A percentile compares a stretch with the other conserved stretches of the same genome.
phyloP scores from a whole-genome alignment of 2,329 filamentous ascomycete genomes.

The Reticulascus tulasneorum region DNA sequence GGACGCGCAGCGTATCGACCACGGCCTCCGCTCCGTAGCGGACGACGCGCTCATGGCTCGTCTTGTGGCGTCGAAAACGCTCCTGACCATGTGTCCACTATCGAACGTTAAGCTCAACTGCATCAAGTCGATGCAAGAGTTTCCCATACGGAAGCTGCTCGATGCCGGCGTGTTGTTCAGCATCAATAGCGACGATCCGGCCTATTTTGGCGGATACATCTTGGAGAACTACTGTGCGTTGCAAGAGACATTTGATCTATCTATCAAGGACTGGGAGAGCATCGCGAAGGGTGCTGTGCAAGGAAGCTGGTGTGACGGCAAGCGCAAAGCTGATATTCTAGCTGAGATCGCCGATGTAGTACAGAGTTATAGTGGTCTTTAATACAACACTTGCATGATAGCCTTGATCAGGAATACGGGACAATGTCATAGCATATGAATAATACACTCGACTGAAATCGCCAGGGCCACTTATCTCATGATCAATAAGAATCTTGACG shows the following conservation, averaged over 20 bases:
- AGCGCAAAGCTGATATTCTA: slow-evolving; percentile 58
- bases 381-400: too few species aligned
- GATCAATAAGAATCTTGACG: too few species aligned
- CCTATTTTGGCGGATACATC: slow-evolving; percentile 72
- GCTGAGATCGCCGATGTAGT: slow-evolving; percentile 36
- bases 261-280: slow-evolving; percentile 57
- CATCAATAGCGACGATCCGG: slow-evolving; percentile 70
- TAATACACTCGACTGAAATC: too few species aligned
- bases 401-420: too few species aligned
- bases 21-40: slow-evolving; percentile 59
- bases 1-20: slow-evolving; percentile 61
- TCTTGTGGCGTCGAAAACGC: slow-evolving; percentile 47
- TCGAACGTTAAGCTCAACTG: slow-evolving; percentile 59
- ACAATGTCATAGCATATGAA: too few species aligned
- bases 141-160: slow-evolving; percentile 63
- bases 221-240: slow-evolving; percentile 72
- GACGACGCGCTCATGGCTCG: slow-evolving; percentile 51
- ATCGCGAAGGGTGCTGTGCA: slow-evolving; percentile 60
- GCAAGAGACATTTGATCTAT: slow-evolving; percentile 64
- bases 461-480: too few species aligned
- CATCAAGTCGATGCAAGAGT: slow-evolving; percentile 26
- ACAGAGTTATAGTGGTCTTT: too few species aligned
- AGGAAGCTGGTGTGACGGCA: slow-evolving; percentile 63
- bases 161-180: slow-evolving; percentile 62
- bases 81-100: slow-evolving; percentile 65